Base-by-base conservation (phyloP, 2,329 filamentous ascomycete genomes). In the Fusarium keratoplasticum region DNA sequence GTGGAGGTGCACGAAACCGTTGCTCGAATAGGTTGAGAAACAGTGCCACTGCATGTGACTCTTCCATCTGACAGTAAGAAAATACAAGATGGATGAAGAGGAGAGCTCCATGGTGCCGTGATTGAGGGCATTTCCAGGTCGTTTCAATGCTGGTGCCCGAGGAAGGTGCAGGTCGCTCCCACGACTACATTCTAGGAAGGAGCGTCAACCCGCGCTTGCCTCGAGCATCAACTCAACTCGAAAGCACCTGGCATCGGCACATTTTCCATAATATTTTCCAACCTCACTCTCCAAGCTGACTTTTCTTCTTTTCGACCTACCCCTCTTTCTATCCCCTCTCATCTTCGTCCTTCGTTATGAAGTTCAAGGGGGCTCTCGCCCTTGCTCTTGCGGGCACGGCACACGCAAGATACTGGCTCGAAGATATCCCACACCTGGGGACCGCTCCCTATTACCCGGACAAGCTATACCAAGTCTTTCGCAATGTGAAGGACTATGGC, bases 401-500 rank as follows among this genome's bases (percentile, higher is more conserved):
- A 11, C 31, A 65, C 20, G 69, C 71, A 13, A 76, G 61, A 59
- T 80, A 74, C 38, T 81, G 79, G 79, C 74, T 81, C 18, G 79
- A 80, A 61, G 77, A 76, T 6, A 79, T 81, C 16, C 63, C 67
- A 9, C 79, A 80, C 35, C 73, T 69, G 31, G 79, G 79, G 1
- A 66, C 69, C 40, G 77, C 79, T 35, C 79, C 79, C 1, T 81
- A 79, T 22, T 77, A 78, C 20, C 78, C 78, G 3, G 79, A 81
- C 54, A 71, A 68, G 40, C 58, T 69, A 11, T 81, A 81, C 57
- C 64, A 58, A 6, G 79, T 81, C 9, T 81, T 81, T 66, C 78
- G 79, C n/a, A 81, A 81, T 6, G 77, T 81, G 25, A 81, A 73
- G 44, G 77, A 81, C 8, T 81, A 76, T 66, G 79, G 79, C 7